Evolutionary conservation across 768 basidiomycete species (phyloP).

Genomic region (Pholiota conissans): DNA sequence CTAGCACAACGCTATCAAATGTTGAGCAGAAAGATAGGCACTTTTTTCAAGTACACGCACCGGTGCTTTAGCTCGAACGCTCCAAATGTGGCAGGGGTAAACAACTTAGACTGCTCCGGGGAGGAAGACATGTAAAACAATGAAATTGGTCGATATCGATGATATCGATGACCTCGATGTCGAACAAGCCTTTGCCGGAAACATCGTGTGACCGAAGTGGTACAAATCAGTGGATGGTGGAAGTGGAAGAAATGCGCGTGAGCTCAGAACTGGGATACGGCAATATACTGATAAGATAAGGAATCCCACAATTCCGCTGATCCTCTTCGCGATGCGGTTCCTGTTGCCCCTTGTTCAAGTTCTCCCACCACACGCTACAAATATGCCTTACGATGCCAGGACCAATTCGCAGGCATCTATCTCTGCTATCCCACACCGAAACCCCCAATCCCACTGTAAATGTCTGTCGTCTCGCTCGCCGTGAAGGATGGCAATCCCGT

Average conservation of each 20-base stretch:
- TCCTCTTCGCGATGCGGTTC: neutral
- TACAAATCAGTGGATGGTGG: neutral
- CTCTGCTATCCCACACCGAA: neutral
- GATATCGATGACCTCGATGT: neutral
- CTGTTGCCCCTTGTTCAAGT: neutral
- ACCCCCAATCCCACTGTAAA: conserved; percentile 24
- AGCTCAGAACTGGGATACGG: too few species aligned
- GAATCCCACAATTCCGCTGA: neutral
- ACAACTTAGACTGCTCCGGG: conserved; percentile 8
- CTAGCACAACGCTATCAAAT: conserved; percentile 12
- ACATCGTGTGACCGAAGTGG: neutral
- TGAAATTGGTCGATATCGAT: neutral
- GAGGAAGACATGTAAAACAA: neutral
- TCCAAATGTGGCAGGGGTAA: conserved; percentile 11
- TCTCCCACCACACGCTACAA: neutral
- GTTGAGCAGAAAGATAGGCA: neutral
- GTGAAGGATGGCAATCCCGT: conserved; percentile 22
- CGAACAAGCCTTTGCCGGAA: neutral
- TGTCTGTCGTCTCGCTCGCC: conserved; percentile 23
- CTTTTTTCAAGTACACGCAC: neutral
- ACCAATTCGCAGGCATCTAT: neutral
- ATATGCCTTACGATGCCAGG: neutral
- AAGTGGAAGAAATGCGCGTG: too few species aligned
- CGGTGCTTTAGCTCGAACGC: conserved; percentile 13
- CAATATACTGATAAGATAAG: neutral